Conservation (phyloP, 2,329 filamentous ascomycete species). For the Neonectria faginata region DNA sequence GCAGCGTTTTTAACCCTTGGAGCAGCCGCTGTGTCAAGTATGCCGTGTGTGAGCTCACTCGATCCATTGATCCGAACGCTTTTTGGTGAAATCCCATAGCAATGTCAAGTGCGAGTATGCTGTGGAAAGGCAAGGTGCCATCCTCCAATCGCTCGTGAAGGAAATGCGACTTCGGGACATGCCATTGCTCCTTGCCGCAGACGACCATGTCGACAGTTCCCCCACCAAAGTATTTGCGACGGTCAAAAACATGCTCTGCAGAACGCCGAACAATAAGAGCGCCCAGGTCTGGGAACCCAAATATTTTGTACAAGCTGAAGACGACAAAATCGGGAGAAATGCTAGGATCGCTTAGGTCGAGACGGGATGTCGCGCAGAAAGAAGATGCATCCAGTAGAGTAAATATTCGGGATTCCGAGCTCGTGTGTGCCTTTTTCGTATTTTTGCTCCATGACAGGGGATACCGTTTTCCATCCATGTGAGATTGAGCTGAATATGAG, state of each 20-base stretch:
- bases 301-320: conserved; percentile 96
- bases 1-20: conserved; percentile 67
- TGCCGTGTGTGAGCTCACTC: conserved; percentile 77
- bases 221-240: conserved; percentile 88
- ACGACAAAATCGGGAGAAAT: conserved; percentile 85
- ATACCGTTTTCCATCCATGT: conserved; percentile 85
- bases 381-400: conserved; percentile 88
- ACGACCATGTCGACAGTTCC: conserved; percentile 94
- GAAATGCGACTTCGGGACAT: conserved; percentile 77
- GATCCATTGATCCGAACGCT: conserved; percentile 78
- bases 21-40: conserved; percentile 72
- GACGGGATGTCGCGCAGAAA: conserved; percentile 78
- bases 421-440: conserved; percentile 52
- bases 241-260: conserved; percentile 71
- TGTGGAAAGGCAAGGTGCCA: conserved; percentile 91
- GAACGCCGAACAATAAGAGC: conserved; percentile 84
- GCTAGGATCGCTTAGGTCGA: conserved; percentile 74
- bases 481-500: conserved; percentile 91
- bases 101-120: conserved; percentile 82
- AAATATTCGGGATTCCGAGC: conserved; percentile 57
- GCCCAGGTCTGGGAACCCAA: conserved; percentile 93
- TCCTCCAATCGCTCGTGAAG: conserved; percentile 90
- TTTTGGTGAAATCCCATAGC: conserved; percentile 77
- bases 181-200: conserved; percentile 82
- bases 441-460: conserved; percentile 75